Conservation (phyloP, 306 rosid genomes). For the Elaeagnus macrophylla region DNA sequence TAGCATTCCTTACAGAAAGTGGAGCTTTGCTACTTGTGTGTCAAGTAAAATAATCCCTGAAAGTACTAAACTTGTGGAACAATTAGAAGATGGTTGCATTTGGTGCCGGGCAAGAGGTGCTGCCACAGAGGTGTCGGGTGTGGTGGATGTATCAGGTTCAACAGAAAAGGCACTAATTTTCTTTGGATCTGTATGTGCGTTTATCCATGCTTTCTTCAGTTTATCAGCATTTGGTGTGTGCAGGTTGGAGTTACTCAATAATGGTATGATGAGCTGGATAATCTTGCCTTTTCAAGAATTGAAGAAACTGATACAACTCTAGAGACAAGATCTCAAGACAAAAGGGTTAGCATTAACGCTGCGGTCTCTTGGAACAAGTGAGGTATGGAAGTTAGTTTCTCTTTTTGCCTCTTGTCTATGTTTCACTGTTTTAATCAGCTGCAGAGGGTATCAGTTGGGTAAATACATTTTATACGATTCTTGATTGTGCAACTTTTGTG, state of each 20-base stretch:
- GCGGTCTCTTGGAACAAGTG: conserved; percentile 77
- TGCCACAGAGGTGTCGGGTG: conserved; percentile 45
- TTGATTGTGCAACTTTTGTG: too few species aligned
- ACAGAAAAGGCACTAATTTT: conserved; percentile 42
- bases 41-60: conserved; percentile 61
- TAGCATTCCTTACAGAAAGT: not conserved
- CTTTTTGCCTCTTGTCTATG: not conserved
- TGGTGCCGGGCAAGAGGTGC: conserved; percentile 89
- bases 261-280: conserved; percentile 79
- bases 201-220: conserved; percentile 18
- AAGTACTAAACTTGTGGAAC: conserved; percentile 68
- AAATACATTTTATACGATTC: not conserved
- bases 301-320: conserved; percentile 28
- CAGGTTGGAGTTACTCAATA: conserved; percentile 76
- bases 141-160: conserved; percentile 40
- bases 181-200: not conserved
- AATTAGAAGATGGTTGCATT: conserved; percentile 59
- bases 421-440: not conserved
- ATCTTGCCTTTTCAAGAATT: conserved; percentile 39
- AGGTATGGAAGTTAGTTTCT: conserved; percentile 38
- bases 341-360: conserved; percentile 29
- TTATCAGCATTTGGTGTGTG: conserved; percentile 17
- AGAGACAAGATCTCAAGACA: conserved; percentile 29
- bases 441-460: not conserved
- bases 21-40: not conserved